phyloP scores from a whole-genome alignment of 1,284 basidiomycete genomes.

The Moniliella sp. region DNA sequence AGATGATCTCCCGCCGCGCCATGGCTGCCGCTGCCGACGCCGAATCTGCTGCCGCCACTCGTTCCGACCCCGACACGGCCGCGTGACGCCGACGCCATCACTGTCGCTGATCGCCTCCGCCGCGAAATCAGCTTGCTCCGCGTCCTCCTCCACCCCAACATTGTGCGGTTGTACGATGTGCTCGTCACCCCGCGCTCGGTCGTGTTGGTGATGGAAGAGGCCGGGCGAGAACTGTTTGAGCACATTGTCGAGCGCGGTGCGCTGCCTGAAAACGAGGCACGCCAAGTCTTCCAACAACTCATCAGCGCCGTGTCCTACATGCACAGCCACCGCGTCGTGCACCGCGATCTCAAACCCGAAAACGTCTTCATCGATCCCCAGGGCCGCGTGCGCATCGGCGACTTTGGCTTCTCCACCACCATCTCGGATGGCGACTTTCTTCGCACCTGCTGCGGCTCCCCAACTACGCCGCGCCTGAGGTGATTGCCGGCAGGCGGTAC shows the following conservation, averaged over 20 bases:
- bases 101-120: too few species aligned
- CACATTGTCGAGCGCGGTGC: constrained; percentile 32
- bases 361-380: constrained; percentile 30
- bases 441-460: constrained; percentile 32
- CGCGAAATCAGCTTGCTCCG: constrained; percentile 44
- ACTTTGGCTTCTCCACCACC: constrained; percentile 32
- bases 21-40: too few species aligned
- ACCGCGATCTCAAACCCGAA: constrained; percentile 30
- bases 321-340: constrained; percentile 31
- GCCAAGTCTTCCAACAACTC: constrained; percentile 32
- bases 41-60: too few species aligned
- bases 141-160: constrained; percentile 29
- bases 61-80: too few species aligned
- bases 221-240: constrained; percentile 30
- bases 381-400: constrained; percentile 32
- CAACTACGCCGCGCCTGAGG: constrained; percentile 33
- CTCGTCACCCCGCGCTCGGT: constrained; percentile 30
- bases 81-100: too few species aligned
- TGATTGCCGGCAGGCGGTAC: constrained; percentile 24
- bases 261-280: constrained; percentile 26
- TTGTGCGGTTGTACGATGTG: constrained; percentile 34
- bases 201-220: constrained; percentile 34
- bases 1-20: too few species aligned
- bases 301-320: constrained; percentile 31
- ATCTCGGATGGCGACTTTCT: constrained; percentile 33